Conservation (phyloP, 345 rosid genomes). For the Eucalyptus curtisii region DNA sequence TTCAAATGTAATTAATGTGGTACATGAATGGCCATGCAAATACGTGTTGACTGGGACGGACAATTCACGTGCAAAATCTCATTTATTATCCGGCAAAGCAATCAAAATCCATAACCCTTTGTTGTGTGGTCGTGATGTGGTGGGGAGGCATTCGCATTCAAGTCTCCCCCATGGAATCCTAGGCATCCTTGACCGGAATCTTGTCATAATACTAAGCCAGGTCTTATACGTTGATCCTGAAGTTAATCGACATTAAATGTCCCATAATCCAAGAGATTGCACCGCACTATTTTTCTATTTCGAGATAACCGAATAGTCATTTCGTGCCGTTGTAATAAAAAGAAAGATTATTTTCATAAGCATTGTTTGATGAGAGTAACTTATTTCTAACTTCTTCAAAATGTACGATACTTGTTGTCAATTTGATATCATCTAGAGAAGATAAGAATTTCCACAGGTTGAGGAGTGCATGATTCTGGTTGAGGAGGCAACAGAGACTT, state of each 20-base stretch:
- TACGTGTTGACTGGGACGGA: neutral
- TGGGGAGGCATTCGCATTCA: neutral
- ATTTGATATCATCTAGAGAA: neutral
- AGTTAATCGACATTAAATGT: neutral
- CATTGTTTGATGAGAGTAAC: neutral
- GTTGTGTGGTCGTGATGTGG: neutral
- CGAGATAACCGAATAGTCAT: neutral
- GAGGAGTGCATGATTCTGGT: neutral
- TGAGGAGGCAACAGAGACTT: neutral
- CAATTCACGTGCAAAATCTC: neutral
- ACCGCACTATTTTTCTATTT: neutral
- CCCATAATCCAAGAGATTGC: neutral
- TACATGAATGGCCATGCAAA: neutral
- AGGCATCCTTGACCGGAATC: neutral
- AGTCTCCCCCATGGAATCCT: neutral
- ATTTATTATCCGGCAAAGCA: neutral
- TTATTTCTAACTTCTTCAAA: neutral
- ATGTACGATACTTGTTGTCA: neutral
- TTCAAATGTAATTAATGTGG: neutral
- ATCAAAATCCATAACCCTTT: neutral
- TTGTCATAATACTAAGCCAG: neutral
- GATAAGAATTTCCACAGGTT: neutral
- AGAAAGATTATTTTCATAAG: neutral
- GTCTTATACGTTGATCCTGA: neutral
- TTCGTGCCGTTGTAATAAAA: neutral